Evolutionary conservation across 306 rosid genomes (phyloP), one percentile per base, ranked within the genome.

Genomic region (Hippophae gyantsensis): DNA sequence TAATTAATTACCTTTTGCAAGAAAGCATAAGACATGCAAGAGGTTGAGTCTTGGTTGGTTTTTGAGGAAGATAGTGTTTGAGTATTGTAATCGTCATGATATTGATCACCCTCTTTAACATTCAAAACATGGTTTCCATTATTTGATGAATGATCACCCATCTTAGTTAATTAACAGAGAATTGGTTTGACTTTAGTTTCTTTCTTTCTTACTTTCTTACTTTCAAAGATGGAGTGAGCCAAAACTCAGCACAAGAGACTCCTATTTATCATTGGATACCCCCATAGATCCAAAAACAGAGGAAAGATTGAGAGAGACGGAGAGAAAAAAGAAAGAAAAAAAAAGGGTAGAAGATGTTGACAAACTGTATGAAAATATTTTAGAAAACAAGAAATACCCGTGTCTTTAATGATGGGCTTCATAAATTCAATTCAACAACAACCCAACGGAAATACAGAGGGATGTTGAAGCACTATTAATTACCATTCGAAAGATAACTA

Each of bases 1-100:
- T 9, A 9, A 13, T 44, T 18, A 46, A 40, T 45, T 48, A 87
- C 98, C 96, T 87, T 85, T 58, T 87, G 98, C 50, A 83, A 46
- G 76, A 92, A 79, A 68, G 76, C 69, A 2, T 83, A 69, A 32
- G 78, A 71, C 54, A 64, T 11, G 32, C 46, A 48, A 48, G 56
- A 7, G 63, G 55, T 14, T 7, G 77, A 54, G 42, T 9, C 65
- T 60, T 66, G 57, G 42, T 1, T 1, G 58, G 65, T 7, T 56
- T 61, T 55, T 38, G 78, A 26, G 13, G 70, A 13, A 32, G 52
- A 56, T 25, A 14, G 13, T 13, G 45, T 32, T 32, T 32, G n/a
- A 50, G 58, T 7, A 8, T 52, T 64, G 49, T 42, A 54, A 52
- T 51, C 55, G 6, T 32, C 38, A 32, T 32, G 38, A 32, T 32